Evolutionary conservation across 805 yeast genomes (phyloP).

Genomic region (Lipomyces kockii): DNA sequence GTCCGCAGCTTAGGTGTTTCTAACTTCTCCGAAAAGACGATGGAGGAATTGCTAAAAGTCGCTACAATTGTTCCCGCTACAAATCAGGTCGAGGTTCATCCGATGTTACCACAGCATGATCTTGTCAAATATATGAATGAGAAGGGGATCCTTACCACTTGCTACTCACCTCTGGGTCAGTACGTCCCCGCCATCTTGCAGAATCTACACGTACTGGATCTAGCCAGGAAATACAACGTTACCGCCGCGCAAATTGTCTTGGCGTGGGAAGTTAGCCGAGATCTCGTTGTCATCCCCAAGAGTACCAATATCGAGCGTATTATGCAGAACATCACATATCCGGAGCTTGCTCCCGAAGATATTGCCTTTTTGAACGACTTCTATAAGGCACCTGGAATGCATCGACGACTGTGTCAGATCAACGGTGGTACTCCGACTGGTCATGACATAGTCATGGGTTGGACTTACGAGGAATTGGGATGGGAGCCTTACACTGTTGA

Average conservation of each 20-base stretch:
- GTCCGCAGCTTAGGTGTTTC: constrained; percentile 73
- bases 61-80: constrained; percentile 64
- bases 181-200: constrained; percentile 66
- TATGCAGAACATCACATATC: constrained; percentile 50
- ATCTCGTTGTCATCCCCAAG: constrained; percentile 77
- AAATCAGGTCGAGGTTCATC: constrained; percentile 78
- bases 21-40: constrained; percentile 60
- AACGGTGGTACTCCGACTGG: constrained; percentile 18
- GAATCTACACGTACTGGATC: constrained; percentile 60
- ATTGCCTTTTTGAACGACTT: constrained; percentile 11
- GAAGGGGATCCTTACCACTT: constrained; percentile 63
- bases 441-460: constrained; percentile 27
- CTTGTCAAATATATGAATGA: constrained; percentile 57
- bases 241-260: constrained; percentile 65
- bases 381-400: constrained; percentile 26
- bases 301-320: constrained; percentile 72
- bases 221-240: constrained; percentile 62
- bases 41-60: constrained; percentile 55
- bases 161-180: constrained; percentile 78
- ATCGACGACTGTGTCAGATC: constrained; percentile 23
- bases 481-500: constrained; percentile 19
- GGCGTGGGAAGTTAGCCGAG: constrained; percentile 84
- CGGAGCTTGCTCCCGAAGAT: constrained; percentile 23
- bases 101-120: constrained; percentile 67
- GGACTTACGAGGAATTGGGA: constrained; percentile 33